A percentile compares a stretch with the other conserved stretches of the same genome.
Conservation (phyloP, 1,284 basidiomycete genomes). For the Rhodotorula sp. region DNA sequence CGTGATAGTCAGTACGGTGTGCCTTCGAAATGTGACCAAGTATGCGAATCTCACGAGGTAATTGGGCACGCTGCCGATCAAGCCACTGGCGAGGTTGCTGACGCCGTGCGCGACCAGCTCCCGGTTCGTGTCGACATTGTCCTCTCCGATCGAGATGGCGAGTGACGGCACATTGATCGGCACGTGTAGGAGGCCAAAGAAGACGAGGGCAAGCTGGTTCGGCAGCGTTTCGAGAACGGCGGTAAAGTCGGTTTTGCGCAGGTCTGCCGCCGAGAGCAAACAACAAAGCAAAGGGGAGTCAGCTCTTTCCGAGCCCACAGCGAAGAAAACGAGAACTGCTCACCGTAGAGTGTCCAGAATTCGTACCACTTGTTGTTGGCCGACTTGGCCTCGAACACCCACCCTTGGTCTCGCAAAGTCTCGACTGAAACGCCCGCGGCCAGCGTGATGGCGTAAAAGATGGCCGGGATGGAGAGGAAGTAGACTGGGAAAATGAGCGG, state of each 20-base stretch:
- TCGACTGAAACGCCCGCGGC: slow-evolving; percentile 64
- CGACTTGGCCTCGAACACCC: slow-evolving; percentile 82
- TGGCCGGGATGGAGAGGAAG: slow-evolving; percentile 75
- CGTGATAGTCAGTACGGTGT: not conserved
- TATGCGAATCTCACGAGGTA: slow-evolving; percentile 23
- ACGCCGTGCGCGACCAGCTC: slow-evolving; percentile 92
- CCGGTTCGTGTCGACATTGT: slow-evolving; percentile 85
- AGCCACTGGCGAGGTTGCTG: slow-evolving; percentile 80
- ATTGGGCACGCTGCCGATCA: slow-evolving; percentile 68
- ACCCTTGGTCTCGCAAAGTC: slow-evolving; percentile 66
- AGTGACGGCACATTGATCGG: slow-evolving; percentile 87
- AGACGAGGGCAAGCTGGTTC: slow-evolving; percentile 59
- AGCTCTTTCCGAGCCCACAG: too few species aligned
- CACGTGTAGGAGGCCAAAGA: slow-evolving; percentile 88
- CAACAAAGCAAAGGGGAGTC: not conserved
- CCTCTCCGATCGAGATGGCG: slow-evolving; percentile 87
- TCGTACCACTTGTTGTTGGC: slow-evolving; percentile 70
- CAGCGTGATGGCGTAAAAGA: slow-evolving; percentile 77
- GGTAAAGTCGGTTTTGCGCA: slow-evolving; percentile 61
- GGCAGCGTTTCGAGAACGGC: slow-evolving; percentile 52
- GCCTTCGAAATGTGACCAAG: not conserved
- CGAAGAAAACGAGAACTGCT: slow-evolving; percentile 40
- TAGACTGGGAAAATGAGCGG: slow-evolving; percentile 89
- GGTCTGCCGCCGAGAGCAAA: slow-evolving; percentile 55
- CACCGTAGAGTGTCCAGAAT: slow-evolving; percentile 75